Evolutionary conservation across 176 grass and related monocot genomes (phyloP).

Genomic region (Avena eriantha): DNA sequence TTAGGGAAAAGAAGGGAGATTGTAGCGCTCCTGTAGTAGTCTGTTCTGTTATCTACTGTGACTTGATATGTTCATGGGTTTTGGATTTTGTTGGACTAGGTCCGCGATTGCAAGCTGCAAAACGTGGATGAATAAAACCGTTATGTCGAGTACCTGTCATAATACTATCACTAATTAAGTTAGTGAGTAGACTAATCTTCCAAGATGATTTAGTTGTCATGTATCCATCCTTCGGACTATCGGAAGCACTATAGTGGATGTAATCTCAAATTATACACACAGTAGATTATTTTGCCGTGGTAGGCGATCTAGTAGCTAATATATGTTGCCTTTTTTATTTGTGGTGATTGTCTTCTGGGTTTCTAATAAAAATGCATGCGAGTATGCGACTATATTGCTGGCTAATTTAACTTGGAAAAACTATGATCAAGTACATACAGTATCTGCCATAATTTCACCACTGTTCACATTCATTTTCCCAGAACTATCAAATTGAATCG

Average conservation of each 20-base stretch:
- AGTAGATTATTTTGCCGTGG: too few relatives aligned
- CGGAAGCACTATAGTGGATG: neutral
- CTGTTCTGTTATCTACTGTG: neutral
- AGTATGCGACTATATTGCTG: too few relatives aligned
- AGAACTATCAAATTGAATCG: neutral
- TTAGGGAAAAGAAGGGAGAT: slow-evolving; percentile 13
- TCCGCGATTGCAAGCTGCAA: slow-evolving; percentile 41
- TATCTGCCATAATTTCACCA: neutral
- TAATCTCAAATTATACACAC: neutral
- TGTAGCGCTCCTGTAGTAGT: neutral
- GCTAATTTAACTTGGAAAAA: too few relatives aligned
- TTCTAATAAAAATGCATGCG: too few relatives aligned
- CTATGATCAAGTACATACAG: too few relatives aligned
- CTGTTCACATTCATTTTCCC: slow-evolving; percentile 4
- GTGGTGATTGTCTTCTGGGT: too few relatives aligned
- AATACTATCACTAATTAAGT: neutral
- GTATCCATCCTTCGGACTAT: neutral
- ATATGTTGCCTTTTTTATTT: too few relatives aligned
- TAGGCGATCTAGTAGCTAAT: too few relatives aligned
- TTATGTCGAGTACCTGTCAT: neutral
- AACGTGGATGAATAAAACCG: slow-evolving; percentile 22
- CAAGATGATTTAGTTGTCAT: neutral
- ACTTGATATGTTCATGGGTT: slow-evolving; percentile 37
- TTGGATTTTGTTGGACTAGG: slow-evolving; percentile 30
- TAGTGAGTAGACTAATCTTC: neutral